Conservation (phyloP, 495 filamentous ascomycete species). For the Copromyces sp. region DNA sequence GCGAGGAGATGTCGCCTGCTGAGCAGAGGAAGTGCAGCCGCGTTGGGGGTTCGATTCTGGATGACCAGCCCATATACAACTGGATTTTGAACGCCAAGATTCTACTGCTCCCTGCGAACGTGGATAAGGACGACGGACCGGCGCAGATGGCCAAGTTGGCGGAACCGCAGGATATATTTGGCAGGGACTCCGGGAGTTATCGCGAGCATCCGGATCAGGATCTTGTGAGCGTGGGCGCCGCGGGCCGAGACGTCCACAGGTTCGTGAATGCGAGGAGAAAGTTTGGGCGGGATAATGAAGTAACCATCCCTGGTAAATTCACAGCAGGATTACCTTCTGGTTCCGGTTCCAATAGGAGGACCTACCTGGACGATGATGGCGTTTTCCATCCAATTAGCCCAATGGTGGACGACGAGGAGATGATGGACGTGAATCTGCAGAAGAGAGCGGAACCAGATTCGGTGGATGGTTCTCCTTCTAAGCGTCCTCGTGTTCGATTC, state of each 20-base stretch:
- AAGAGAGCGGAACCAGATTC: neutral
- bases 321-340: neutral
- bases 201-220: conserved; percentile 27
- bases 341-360: neutral
- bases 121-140: conserved; percentile 14
- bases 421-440: neutral
- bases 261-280: neutral
- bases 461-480: neutral
- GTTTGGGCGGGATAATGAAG: neutral
- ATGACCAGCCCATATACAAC: conserved; percentile 64
- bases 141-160: conserved; percentile 48
- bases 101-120: conserved; percentile 44
- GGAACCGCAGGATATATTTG: conserved; percentile 50
- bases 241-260: neutral
- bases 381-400: neutral
- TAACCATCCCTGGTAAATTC: neutral
- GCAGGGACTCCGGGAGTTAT: conserved; percentile 25
- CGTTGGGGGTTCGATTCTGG: conserved; percentile 39
- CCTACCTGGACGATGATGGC: neutral
- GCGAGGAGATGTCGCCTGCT: conserved; percentile 64
- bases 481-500: conserved; percentile 5
- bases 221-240: conserved; percentile 11
- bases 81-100: conserved; percentile 70
- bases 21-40: conserved; percentile 54
- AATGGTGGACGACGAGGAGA: neutral